Evolutionary conservation across 768 basidiomycete species (phyloP).

Genomic region (Mycena galopus): DNA sequence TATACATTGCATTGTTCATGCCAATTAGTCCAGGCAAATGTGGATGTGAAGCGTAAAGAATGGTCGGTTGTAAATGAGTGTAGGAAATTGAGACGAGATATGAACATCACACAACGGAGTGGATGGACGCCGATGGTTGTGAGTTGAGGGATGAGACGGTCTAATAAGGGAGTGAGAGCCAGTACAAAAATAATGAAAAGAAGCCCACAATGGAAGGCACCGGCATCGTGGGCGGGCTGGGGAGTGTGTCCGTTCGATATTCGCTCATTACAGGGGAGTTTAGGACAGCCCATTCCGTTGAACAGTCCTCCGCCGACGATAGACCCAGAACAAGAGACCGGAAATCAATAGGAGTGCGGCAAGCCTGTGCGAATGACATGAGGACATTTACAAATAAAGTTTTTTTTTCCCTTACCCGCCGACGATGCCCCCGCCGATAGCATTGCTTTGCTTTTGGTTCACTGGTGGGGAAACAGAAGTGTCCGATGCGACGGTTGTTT

Average conservation of each 20-base stretch:
- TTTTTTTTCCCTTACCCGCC: slow-evolving; percentile 50
- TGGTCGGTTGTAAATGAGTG: slow-evolving; percentile 20
- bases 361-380: slow-evolving; percentile 30
- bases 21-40: slow-evolving; percentile 1
- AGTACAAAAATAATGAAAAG: background rate
- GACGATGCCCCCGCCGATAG: slow-evolving; percentile 62
- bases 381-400: background rate
- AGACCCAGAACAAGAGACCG: slow-evolving; percentile 40
- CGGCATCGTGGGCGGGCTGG: slow-evolving; percentile 24
- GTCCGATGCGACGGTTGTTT: slow-evolving; percentile 20
- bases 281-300: slow-evolving; percentile 35
- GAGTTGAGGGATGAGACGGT: slow-evolving; percentile 26
- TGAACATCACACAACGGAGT: slow-evolving; percentile 18
- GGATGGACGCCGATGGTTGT: slow-evolving; percentile 24
- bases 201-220: slow-evolving; percentile 30
- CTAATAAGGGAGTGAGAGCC: background rate
- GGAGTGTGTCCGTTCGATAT: slow-evolving; percentile 23
- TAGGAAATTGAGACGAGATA: background rate
- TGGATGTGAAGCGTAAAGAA: slow-evolving; percentile 3
- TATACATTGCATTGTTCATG: background rate
- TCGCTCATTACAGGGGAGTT: slow-evolving; percentile 41
- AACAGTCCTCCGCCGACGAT: slow-evolving; percentile 19
- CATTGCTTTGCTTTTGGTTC: slow-evolving; percentile 40
- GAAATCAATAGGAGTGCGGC: slow-evolving; percentile 52
- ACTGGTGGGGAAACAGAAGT: slow-evolving; percentile 43